Evolutionary conservation across 2,329 filamentous ascomycete genomes (phyloP).

Genomic region (Metarhizium sp.): DNA sequence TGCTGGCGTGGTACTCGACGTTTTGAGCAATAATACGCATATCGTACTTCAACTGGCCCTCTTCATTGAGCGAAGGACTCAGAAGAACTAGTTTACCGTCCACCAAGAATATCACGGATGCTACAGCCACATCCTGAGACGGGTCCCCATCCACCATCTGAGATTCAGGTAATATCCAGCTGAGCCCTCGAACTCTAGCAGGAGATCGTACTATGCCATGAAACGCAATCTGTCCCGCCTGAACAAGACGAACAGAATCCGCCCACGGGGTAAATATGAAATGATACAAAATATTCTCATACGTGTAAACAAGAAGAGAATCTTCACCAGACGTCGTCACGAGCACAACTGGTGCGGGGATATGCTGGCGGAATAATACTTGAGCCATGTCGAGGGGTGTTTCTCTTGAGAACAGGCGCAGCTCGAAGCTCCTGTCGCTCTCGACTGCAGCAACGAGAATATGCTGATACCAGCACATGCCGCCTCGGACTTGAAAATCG

Average conservation of each 20-base stretch:
- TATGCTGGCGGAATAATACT: conserved; percentile 64
- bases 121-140: conserved; percentile 87
- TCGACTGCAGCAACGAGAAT: conserved; percentile 92
- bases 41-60: conserved; percentile 87
- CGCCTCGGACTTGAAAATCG: conserved; percentile 84
- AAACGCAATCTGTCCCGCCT: conserved; percentile 96
- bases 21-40: conserved; percentile 96
- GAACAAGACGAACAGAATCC: conserved; percentile 66
- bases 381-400: conserved; percentile 63
- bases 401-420: conserved; percentile 91
- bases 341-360: conserved; percentile 81
- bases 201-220: conserved; percentile 94
- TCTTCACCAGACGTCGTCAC: conserved; percentile 86
- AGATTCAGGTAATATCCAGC: conserved; percentile 88
- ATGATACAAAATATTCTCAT: conserved; percentile 92
- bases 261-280: conserved; percentile 73
- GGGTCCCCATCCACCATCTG: conserved; percentile 88
- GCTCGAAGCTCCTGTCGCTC: conserved; percentile 67
- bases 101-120: conserved; percentile 91
- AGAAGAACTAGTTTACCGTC: conserved; percentile 92
- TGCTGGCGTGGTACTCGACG: conserved; percentile 88
- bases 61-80: conserved; percentile 74
- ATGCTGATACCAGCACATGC: conserved; percentile 98
- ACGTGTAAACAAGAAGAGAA: conserved; percentile 91
- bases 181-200: conserved; percentile 82